Conservation (phyloP, 306 rosid genomes). For the Alnus glutinosa region DNA sequence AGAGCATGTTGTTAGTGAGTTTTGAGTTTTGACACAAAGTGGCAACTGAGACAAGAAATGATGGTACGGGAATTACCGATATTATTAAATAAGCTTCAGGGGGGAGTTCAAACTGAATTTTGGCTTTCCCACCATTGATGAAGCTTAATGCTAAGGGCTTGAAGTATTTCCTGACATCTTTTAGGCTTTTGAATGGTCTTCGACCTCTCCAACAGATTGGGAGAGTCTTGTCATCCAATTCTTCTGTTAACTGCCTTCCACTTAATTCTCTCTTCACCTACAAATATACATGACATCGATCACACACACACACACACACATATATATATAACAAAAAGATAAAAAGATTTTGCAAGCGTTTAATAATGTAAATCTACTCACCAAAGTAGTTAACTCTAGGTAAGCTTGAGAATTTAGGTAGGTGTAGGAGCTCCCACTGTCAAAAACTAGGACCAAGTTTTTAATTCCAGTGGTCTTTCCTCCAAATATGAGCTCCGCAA, state of each 20-base stretch:
- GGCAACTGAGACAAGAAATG: not conserved
- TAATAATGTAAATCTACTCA: slow-evolving; percentile 1
- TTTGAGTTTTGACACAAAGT: slow-evolving; percentile 12
- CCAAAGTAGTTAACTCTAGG: slow-evolving; percentile 58
- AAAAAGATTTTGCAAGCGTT: not conserved
- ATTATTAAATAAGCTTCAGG: slow-evolving; percentile 79
- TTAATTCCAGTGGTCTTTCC: slow-evolving; percentile 58
- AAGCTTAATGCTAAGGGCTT: slow-evolving; percentile 71
- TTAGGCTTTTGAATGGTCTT: slow-evolving; percentile 60
- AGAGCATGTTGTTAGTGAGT: not conserved
- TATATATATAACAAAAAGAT: not conserved
- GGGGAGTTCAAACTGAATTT: slow-evolving; percentile 64
- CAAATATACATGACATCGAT: slow-evolving; percentile 14
- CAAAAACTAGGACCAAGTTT: slow-evolving; percentile 53
- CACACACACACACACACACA: no score
- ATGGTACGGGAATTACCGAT: slow-evolving; percentile 49
- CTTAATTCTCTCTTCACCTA: slow-evolving; percentile 60
- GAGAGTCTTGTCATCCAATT: slow-evolving; percentile 57
- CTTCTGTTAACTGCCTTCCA: slow-evolving; percentile 59
- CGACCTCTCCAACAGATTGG: slow-evolving; percentile 82
- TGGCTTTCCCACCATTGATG: slow-evolving; percentile 38
- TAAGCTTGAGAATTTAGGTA: slow-evolving; percentile 71
- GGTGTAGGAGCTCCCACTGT: slow-evolving; percentile 86
- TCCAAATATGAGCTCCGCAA: slow-evolving; percentile 65
- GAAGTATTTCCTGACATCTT: slow-evolving; percentile 82